Evolutionary conservation across 345 rosid genomes (phyloP), one percentile per base, ranked within the genome.

Genomic region (Viola odorata): DNA sequence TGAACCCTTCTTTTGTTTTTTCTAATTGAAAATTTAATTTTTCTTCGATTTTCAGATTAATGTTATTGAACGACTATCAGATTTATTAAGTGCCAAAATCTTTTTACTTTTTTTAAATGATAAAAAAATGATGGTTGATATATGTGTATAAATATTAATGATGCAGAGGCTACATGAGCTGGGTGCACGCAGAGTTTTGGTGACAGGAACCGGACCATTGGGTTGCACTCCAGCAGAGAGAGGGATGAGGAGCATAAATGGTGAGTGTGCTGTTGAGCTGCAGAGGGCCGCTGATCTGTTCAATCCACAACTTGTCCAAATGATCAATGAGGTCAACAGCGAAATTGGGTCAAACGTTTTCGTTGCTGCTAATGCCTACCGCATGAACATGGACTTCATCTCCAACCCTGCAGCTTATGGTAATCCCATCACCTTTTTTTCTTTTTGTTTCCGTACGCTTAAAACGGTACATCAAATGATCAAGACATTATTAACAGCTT

Each of bases 131-230:
- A 7, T 6, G 11, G 45, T 42, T 6, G 1, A 6, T 7, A 6
- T 44, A 0, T 44, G 1, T 7, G 9, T 11, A 6, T 44, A 7
- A 6, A 6, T 11, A 6, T 47, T 47, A n/a, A 9, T 1, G 13
- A 41, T 47, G 39, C 76, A 87, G 97, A 85, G 80, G 58, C 36
- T 82, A 37, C 64, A 81, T 59, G 74, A 78, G 8, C 68, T 91
- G 38, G 96, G 98, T 60, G 98, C 87, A 13, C 68, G 92, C 14
- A 79, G 87, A 76, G 92, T 91, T 48, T 55, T 91, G 44, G 98
- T 91, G 81, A 89, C 92, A 0, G 98, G 96, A 8, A 84, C 89
- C 0, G 95, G 98, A 53, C 98, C 95, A 8, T 4, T 91, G 62
- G 96, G 95, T 0, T 91, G 98, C 58, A 92, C 77, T 32, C 98